Conservation (phyloP, 306 rosid species). For the Vigna nakashimae region DNA sequence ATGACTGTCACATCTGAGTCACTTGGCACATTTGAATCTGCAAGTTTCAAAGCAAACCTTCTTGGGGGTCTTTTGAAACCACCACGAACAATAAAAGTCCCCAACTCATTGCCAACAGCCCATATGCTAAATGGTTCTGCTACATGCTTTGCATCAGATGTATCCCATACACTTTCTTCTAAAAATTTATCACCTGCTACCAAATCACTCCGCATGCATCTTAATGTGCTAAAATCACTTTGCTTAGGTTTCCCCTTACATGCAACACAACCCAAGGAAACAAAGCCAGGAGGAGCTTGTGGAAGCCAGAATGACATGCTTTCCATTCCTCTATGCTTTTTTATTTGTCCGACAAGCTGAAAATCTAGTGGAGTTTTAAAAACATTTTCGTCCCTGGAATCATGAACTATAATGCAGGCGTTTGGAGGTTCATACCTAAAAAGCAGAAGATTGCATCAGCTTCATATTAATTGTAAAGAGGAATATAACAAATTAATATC, state of each 20-base stretch:
- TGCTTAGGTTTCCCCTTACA: constrained; percentile 80
- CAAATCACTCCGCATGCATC: constrained; percentile 91
- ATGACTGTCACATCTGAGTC: constrained; percentile 76
- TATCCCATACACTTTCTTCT: constrained; percentile 94
- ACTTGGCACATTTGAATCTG: constrained; percentile 68
- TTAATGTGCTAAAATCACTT: constrained; percentile 68
- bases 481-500: constrained; percentile 29
- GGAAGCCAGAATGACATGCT: constrained; percentile 90
- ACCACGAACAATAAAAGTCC: constrained; percentile 81
- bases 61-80: constrained; percentile 92
- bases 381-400: constrained; percentile 69
- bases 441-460: constrained; percentile 30
- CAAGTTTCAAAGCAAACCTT: constrained; percentile 90
- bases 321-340: constrained; percentile 90
- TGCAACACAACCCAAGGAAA: constrained; percentile 88
- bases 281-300: constrained; percentile 96
- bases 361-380: constrained; percentile 79
- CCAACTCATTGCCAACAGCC: constrained; percentile 87
- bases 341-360: constrained; percentile 83
- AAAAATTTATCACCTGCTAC: constrained; percentile 82
- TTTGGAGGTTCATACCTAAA: constrained; percentile 94
- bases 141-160: constrained; percentile 73
- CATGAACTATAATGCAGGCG: constrained; percentile 81
- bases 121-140: constrained; percentile 79
- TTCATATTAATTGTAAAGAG: constrained; percentile 1